These are phyloP conservation scores for Chlorencoelia australis DNA, from an alignment of 2,329 filamentous ascomycete species.

Conservation along the genomic window DNA sequence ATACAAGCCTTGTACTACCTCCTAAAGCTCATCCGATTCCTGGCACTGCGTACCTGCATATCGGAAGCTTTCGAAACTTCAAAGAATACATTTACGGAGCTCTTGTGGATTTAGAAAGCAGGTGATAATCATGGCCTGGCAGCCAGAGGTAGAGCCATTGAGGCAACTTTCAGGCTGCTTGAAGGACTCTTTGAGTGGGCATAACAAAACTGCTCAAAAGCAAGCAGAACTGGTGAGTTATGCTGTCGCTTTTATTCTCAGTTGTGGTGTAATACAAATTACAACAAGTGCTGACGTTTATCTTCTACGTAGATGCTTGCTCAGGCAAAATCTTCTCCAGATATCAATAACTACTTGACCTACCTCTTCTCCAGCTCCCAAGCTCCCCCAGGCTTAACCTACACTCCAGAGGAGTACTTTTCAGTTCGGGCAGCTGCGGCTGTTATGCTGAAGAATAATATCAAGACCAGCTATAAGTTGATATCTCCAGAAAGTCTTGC, in stretches of 20 bases:
- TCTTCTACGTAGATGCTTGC: slow-evolving; percentile 65
- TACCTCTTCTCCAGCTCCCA: slow-evolving; percentile 73
- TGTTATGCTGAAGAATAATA: slow-evolving; percentile 92
- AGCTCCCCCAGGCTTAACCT: slow-evolving; percentile 48
- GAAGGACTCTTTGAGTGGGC: slow-evolving; percentile 82
- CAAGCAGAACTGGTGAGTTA: slow-evolving; percentile 74
- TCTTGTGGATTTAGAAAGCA: slow-evolving; percentile 12
- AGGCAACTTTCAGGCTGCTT: slow-evolving; percentile 82
- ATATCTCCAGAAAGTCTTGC: slow-evolving; percentile 64
- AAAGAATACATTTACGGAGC: slow-evolving; percentile 13
- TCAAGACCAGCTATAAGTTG: slow-evolving; percentile 63
- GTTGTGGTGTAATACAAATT: background rate
- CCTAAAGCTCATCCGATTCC: slow-evolving; percentile 12
- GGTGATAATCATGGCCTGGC: slow-evolving; percentile 66
- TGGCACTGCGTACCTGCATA: slow-evolving; percentile 23
- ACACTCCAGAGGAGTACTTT: slow-evolving; percentile 53
- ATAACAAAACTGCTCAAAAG: slow-evolving; percentile 71
- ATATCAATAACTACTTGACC: slow-evolving; percentile 95
- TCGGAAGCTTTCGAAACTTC: slow-evolving; percentile 15
- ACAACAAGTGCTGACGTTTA: slow-evolving; percentile 6
- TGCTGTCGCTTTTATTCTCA: background rate
- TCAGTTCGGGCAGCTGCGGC: slow-evolving; percentile 78
- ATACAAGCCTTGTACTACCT: slow-evolving; percentile 24
- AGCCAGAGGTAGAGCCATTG: slow-evolving; percentile 79
- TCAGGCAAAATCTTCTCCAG: slow-evolving; percentile 78